These are phyloP conservation scores for Hyphodiscus sp. DNA, from an alignment of 2,329 filamentous ascomycete species.

Conservation along the genomic window DNA sequence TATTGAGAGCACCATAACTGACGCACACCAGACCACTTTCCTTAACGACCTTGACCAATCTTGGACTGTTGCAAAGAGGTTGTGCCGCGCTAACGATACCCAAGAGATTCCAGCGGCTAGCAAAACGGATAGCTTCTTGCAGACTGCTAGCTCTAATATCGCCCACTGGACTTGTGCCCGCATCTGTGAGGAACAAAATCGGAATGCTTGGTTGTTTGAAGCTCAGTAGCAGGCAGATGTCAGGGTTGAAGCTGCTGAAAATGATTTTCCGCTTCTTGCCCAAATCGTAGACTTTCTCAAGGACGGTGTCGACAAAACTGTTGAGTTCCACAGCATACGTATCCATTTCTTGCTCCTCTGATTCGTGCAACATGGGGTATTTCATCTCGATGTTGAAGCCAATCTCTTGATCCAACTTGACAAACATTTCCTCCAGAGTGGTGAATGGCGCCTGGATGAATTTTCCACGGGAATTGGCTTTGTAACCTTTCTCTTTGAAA, in stretches of 20 bases:
- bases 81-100: constrained; percentile 87
- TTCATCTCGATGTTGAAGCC: constrained; percentile 99
- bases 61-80: constrained; percentile 80
- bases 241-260: constrained; percentile 95
- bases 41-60: constrained; percentile 88
- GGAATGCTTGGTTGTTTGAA: constrained; percentile 98
- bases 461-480: constrained; percentile 87
- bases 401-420: constrained; percentile 70
- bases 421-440: constrained; percentile 89
- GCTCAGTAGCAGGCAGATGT: constrained; percentile 86
- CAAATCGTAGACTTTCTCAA: constrained; percentile 83
- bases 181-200: constrained; percentile 89
- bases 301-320: constrained; percentile 89
- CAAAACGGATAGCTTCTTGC: constrained; percentile 93
- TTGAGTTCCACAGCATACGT: constrained; percentile 94
- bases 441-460: constrained; percentile 96
- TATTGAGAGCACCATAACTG: constrained; percentile 87
- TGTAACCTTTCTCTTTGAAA: constrained; percentile 91
- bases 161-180: constrained; percentile 71
- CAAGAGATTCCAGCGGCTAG: constrained; percentile 87
- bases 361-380: constrained; percentile 96
- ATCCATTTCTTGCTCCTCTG: constrained; percentile 93
- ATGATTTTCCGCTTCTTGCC: constrained; percentile 82
- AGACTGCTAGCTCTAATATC: constrained; percentile 87
- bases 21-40: constrained; percentile 91